Percentiles rank a stretch among this genome's conserved stretches.
phyloP scores from a whole-genome alignment of 106 monocot species.

The Dioscorea alata region DNA sequence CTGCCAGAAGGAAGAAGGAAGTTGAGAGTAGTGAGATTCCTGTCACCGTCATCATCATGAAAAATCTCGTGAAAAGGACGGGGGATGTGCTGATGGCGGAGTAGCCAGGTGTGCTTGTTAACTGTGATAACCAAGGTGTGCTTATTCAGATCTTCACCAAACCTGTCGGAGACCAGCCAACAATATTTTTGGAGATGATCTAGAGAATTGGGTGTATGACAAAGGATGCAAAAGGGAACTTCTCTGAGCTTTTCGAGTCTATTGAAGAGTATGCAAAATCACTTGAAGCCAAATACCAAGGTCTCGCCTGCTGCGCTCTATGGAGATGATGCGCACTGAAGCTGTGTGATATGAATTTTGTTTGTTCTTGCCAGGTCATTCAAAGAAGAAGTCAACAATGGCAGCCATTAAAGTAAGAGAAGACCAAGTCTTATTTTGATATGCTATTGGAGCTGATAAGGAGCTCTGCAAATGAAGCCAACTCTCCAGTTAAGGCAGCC shows the following conservation, averaged over 20 bases:
- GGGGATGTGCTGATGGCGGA: slow-evolving; percentile 67
- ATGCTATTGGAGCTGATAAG: slow-evolving; percentile 55
- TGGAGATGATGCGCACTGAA: too few relatives aligned
- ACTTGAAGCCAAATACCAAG: slow-evolving; percentile 50
- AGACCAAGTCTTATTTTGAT: slow-evolving; percentile 35
- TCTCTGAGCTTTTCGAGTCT: slow-evolving; percentile 93
- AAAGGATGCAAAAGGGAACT: slow-evolving; percentile 69
- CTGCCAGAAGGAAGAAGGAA: too few relatives aligned
- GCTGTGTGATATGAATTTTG: too few relatives aligned
- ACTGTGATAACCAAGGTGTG: slow-evolving; percentile 83
- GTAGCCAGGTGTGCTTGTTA: slow-evolving; percentile 74
- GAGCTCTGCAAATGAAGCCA: slow-evolving; percentile 14
- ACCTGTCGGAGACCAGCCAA: slow-evolving; percentile 92
- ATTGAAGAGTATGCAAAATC: slow-evolving; percentile 94
- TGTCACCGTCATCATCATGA: too few relatives aligned
- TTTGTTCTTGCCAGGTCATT: slow-evolving; percentile 42
- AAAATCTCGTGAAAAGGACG: slow-evolving; percentile 51
- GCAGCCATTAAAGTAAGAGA: not conserved
- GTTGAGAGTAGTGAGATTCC: too few relatives aligned
- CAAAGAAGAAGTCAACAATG: slow-evolving; percentile 35
- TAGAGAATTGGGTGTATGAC: slow-evolving; percentile 90
- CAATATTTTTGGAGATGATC: slow-evolving; percentile 89
- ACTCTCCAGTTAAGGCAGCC: slow-evolving; percentile 43
- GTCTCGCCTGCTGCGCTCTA: too few relatives aligned
- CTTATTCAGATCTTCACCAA: slow-evolving; percentile 93